Conservation (phyloP, 768 basidiomycete genomes). For the Dentipellis sp. region DNA sequence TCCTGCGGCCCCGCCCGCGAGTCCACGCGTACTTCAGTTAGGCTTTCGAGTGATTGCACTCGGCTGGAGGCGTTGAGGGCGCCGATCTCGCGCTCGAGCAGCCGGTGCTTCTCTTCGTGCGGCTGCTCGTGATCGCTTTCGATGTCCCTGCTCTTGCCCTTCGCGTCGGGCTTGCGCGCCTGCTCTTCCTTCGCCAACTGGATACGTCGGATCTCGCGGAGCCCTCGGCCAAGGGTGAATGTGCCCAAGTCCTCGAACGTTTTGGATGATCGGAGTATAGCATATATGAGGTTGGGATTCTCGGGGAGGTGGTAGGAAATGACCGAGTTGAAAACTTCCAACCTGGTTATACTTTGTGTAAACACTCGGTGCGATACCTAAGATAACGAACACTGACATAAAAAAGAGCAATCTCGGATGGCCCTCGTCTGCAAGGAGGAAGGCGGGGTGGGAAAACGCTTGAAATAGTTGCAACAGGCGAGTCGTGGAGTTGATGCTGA, state of each 20-base stretch:
- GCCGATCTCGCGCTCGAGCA: conserved; percentile 47
- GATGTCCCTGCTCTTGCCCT: conserved; percentile 32
- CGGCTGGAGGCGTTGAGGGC: conserved; percentile 11
- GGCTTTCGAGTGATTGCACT: conserved; percentile 8
- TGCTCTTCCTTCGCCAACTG: conserved; percentile 70
- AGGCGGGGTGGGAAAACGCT: conserved; percentile 84
- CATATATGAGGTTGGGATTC: conserved; percentile 85
- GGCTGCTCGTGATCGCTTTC: conserved; percentile 30
- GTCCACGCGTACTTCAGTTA: conserved; percentile 11
- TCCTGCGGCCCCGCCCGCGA: conserved; percentile 19
- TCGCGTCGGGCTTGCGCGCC: conserved; percentile 25
- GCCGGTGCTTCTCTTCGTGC: conserved; percentile 56
- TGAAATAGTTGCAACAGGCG: conserved; percentile 83
- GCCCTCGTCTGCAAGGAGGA: conserved; percentile 88
- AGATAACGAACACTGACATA: conserved; percentile 42
- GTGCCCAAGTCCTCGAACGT: conserved; percentile 86
- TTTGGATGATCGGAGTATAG: conserved; percentile 75
- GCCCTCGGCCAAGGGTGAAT: conserved; percentile 79
- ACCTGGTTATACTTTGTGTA: conserved; percentile 30
- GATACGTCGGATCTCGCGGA: conserved; percentile 73
- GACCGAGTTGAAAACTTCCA: conserved; percentile 87
- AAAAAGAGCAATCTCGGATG: conserved; percentile 91
- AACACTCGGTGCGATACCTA: background rate
- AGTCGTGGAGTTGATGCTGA: conserved; percentile 75
- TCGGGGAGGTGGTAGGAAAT: conserved; percentile 69